Base-by-base conservation (phyloP, 2,329 filamentous ascomycete genomes). In the Immersiporthe knoxdaviesiana region DNA sequence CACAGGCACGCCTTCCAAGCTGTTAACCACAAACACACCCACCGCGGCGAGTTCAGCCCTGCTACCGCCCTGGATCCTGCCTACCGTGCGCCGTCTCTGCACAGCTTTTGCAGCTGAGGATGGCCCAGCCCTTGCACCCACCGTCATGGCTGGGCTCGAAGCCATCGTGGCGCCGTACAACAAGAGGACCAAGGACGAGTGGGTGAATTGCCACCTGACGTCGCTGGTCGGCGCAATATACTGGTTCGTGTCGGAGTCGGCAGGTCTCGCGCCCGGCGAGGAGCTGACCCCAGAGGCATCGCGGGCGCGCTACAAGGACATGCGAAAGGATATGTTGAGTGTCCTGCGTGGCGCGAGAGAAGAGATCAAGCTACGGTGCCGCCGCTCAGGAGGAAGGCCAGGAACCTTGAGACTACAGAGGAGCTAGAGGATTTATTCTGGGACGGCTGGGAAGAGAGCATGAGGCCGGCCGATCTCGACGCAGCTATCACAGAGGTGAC, bases 91-190 rank as follows among this genome's bases (percentile, higher is more conserved):
- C 32, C 85, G 85, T 69, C 78, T 97, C 14, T 91, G 91, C 77
- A 84, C 84, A 52, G 84, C 86, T 32, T 83, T 93, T 12, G 27
- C n/a, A 16, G 16, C 41, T 8, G 27, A 58, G n/a, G 83, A 84
- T 0, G 87, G 89, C 0, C 84, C 86, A 8, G 84, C 82, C 4
- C 85, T 94, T 3, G 88, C 88, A 0, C 91, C 91, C 0, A 92
- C 93, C 66, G 86, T 97, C 0, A 87, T 92, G 63, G 90, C 92
- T 0, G 93, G 92, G 0, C 84, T 94, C 65, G 90, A 91, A 82
- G 80, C 82, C 24, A 84, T 88, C 63, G 74, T 83, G 14, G 76
- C 78, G 1, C 82, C 83, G 0, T 77, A 78, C 16, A 83, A 84
- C n/a, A 77, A 75, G 35, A 79, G 77, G 50, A 82, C 82, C 65